Evolutionary conservation across 805 yeast species (phyloP), one percentile per base, ranked within the genome.

Genomic region (Monosporozyma servazzii): DNA sequence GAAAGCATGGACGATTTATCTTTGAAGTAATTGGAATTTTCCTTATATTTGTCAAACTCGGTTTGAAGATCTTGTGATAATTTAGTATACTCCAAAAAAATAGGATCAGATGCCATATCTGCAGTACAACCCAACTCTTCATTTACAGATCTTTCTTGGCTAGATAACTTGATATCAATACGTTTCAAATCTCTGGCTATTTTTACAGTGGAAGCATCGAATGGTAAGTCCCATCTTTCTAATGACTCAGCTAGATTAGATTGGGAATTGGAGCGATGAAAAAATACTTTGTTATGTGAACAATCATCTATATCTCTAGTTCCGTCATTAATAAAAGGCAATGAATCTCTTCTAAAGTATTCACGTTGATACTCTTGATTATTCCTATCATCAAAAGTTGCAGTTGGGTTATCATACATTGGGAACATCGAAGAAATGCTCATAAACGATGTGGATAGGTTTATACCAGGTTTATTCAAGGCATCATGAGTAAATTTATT

Each of bases 201-300:
- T 50, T 51, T 60, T 2, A 65, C 58, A n/a, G 58, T 49, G 11
- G 70, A 65, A 2, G 66, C 60, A 48, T 66, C 67, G 51, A 65
- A 66, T 3, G 70, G 69, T 29, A 59, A 31, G 1, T 48, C 47
- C 70, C 70, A 66, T n/a, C 49, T 44, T 23, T 61, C 65, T 6
- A 64, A 44, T 2, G 53, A 54, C 29, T 65, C 63, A 40, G 58
- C 61, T 2, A 66, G 53, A 31, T 57, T 52, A 3, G 70, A 65
- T 5, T 51, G 45, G 3, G 68, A 61, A 40, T 55, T 54, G 37
- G 62, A 57, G n/a, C 68, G 56, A 48, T 58, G 47, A 5, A 58
- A 40, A 18, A 8, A 47, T 3, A 29, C 25, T 8, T 20, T 8
- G 7, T 31, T 27, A 15, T 39, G 17, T 15, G 30, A 3, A 27